Evolutionary conservation across 768 basidiomycete species (phyloP).

Genomic region (Podaxis sp.): DNA sequence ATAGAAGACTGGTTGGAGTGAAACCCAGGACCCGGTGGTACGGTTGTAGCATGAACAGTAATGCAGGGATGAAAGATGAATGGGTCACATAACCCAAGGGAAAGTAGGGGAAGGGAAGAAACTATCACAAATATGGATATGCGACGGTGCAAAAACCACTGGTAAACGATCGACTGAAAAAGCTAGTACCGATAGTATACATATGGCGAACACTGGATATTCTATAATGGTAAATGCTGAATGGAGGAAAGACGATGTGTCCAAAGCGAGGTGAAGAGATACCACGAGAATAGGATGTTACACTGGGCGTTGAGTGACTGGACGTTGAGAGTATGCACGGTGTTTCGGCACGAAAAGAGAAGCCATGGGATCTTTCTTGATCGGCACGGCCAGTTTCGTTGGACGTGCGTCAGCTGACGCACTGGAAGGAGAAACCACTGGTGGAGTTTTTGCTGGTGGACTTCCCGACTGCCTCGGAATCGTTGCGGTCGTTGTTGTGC

Average conservation of each 20-base stretch:
- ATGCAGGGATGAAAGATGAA: constrained; percentile 7
- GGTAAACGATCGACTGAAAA: background rate
- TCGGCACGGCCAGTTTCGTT: constrained; percentile 34
- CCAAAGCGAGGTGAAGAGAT: constrained; percentile 19
- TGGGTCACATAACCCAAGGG: constrained; percentile 6
- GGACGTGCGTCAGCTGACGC: constrained; percentile 28
- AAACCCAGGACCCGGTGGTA: constrained; percentile 1
- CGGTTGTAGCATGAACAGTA: background rate
- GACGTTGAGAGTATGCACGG: constrained; percentile 58
- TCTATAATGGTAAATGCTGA: constrained; percentile 20
- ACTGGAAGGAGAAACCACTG: constrained; percentile 19
- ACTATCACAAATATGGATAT: background rate
- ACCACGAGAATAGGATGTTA: background rate
- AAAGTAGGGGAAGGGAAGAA: background rate
- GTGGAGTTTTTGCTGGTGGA: background rate
- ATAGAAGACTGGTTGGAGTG: background rate
- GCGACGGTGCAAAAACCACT: background rate
- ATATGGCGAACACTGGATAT: background rate
- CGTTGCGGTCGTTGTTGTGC: background rate
- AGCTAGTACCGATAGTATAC: constrained; percentile 1
- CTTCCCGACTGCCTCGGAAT: constrained; percentile 5
- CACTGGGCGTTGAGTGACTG: constrained; percentile 47
- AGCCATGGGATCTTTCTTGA: constrained; percentile 66
- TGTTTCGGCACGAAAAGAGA: constrained; percentile 75
- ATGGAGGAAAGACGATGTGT: background rate